Evolutionary conservation across 345 rosid genomes (phyloP).

Genomic region (Hypericum perforatum): DNA sequence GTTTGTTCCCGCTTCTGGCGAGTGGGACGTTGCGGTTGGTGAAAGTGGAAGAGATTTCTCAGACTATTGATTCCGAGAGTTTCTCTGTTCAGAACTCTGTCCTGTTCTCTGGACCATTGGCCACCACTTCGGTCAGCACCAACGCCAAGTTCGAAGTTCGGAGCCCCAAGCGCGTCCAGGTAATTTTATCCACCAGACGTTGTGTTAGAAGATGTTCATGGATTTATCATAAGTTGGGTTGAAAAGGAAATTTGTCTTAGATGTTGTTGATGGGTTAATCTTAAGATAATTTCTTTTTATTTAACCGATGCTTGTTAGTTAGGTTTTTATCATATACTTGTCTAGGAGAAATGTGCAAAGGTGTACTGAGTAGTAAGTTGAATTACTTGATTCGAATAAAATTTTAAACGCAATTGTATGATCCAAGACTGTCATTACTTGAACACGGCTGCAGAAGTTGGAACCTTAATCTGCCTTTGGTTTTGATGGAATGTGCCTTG

Average conservation of each 20-base stretch:
- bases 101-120: conserved; percentile 62
- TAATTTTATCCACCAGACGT: conserved; percentile 2
- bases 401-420: no score
- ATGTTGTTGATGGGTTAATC: no score
- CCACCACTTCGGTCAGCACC: conserved; percentile 71
- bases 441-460: no score
- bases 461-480: not conserved
- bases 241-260: no score
- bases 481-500: not conserved
- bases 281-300: no score
- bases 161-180: conserved; percentile 92
- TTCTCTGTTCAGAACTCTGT: conserved; percentile 76
- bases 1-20: conserved; percentile 70
- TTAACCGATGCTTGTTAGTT: no score
- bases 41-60: conserved; percentile 88
- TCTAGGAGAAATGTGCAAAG: no score
- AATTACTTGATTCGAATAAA: not conserved
- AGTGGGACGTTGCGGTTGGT: conserved; percentile 47
- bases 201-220: no score
- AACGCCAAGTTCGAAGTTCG: conserved; percentile 85
- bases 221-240: no score
- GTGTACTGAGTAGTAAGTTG: no score
- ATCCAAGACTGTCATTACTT: no score
- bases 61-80: conserved; percentile 72
- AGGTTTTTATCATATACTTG: no score